phyloP scores from a whole-genome alignment of 257 asterid species.

The Gentiana straminea region DNA sequence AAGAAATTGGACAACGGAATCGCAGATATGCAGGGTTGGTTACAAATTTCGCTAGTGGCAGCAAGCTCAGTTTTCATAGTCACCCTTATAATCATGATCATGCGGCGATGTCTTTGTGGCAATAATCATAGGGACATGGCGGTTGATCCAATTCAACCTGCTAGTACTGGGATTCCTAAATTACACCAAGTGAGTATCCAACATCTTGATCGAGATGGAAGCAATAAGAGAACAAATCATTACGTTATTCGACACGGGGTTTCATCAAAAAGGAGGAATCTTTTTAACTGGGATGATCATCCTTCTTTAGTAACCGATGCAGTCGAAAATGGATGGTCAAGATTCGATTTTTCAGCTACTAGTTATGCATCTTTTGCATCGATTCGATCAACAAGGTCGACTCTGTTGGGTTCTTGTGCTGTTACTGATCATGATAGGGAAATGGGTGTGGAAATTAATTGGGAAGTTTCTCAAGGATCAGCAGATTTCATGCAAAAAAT shows the following conservation, averaged over 20 bases:
- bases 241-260: constrained; percentile 33
- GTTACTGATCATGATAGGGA: constrained; percentile 21
- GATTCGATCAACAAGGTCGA: constrained; percentile 29
- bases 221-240: constrained; percentile 26
- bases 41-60: constrained; percentile 23
- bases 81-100: constrained; percentile 14
- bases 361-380: constrained; percentile 30
- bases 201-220: constrained; percentile 22
- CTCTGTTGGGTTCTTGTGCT: constrained; percentile 33
- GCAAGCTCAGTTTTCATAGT: constrained; percentile 16
- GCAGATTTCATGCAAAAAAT: constrained; percentile 78
- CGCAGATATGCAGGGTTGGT: constrained; percentile 36
- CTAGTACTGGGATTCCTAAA: constrained; percentile 39
- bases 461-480: constrained; percentile 91
- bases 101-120: constrained; percentile 15
- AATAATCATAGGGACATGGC: constrained; percentile 6
- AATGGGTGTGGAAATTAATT: constrained; percentile 34
- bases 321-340: constrained; percentile 90
- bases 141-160: constrained; percentile 18
- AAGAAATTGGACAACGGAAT: background rate
- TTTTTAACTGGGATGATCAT: constrained; percentile 72
- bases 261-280: constrained; percentile 12
- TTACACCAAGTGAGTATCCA: constrained; percentile 61
- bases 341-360: constrained; percentile 49
- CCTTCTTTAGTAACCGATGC: constrained; percentile 79